Conservation (phyloP, 2,329 filamentous ascomycete genomes). For the Trichoderma sp. region DNA sequence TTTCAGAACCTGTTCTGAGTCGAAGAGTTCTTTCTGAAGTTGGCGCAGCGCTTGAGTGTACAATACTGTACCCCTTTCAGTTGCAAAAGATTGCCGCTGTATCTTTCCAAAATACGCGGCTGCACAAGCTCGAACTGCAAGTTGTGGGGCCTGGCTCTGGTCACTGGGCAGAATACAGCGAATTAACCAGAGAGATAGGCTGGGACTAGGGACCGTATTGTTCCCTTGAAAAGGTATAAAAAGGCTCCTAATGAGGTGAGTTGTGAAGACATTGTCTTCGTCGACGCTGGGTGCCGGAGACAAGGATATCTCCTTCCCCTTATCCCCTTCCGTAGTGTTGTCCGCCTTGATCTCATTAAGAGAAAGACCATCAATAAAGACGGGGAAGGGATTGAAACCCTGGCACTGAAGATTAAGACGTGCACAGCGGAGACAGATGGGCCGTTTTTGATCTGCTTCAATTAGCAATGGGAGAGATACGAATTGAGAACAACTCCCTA, state of each 20-base stretch:
- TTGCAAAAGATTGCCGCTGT: neutral
- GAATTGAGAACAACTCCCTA: neutral
- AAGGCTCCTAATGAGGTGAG: neutral
- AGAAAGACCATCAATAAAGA: neutral
- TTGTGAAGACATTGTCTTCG: neutral
- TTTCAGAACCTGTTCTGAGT: neutral
- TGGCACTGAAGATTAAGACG: neutral
- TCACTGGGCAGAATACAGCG: neutral
- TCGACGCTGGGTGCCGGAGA: neutral
- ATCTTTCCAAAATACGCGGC: constrained; percentile 10
- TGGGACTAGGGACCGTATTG: neutral
- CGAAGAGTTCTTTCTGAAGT: neutral
- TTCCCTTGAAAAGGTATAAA: neutral
- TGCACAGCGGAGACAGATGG: neutral
- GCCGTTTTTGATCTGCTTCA: neutral
- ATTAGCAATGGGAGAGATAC: neutral
- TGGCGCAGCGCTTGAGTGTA: neutral
- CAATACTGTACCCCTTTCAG: neutral
- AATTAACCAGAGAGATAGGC: constrained; percentile 5
- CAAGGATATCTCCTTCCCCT: neutral
- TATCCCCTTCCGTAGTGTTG: neutral
- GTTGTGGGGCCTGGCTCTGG: constrained; percentile 1
- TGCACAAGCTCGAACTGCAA: constrained; percentile 14
- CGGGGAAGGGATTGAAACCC: neutral
- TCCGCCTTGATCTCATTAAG: neutral